phyloP scores from a whole-genome alignment of 768 basidiomycete genomes.

The Hygrocybe coccinea region DNA sequence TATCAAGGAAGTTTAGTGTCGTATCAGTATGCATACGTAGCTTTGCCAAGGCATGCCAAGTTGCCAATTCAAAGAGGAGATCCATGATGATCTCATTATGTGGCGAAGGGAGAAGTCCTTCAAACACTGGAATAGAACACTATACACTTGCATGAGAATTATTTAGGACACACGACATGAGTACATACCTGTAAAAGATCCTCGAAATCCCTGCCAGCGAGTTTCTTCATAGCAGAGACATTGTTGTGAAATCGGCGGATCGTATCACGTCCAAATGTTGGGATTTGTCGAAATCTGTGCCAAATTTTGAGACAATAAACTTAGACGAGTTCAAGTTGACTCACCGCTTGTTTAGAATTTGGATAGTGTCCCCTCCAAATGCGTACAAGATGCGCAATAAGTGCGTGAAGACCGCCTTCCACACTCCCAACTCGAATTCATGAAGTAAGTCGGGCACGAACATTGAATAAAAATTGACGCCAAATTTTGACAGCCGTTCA shows the following conservation, averaged over 20 bases:
- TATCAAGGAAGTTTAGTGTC: conserved; percentile 22
- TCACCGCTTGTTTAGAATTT: conserved; percentile 18
- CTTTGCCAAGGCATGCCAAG: conserved; percentile 40
- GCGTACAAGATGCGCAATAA: conserved; percentile 22
- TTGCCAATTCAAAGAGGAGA: conserved; percentile 29
- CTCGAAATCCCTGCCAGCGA: conserved; percentile 33
- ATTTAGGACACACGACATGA: conserved; percentile 41
- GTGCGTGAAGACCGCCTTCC: conserved; percentile 26
- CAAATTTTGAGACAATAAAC: conserved; percentile 7
- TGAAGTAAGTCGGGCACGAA: not conserved
- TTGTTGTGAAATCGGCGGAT: conserved; percentile 35
- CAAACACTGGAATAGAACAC: conserved; percentile 32
- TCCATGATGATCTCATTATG: conserved; percentile 28
- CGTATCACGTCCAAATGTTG: conserved; percentile 24
- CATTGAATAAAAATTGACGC: conserved; percentile 24
- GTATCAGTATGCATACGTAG: conserved; percentile 36
- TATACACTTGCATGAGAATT: conserved; percentile 13
- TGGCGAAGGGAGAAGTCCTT: conserved; percentile 30
- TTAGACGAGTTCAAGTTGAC: too few species aligned
- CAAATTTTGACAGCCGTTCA: conserved; percentile 21
- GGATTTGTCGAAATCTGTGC: conserved; percentile 14
- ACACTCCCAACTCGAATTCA: conserved; percentile 24
- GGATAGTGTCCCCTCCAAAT: conserved; percentile 11
- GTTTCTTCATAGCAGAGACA: conserved; percentile 31
- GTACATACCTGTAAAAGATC: conserved; percentile 31